These are phyloP conservation scores for Chimonanthus praecox DNA, from an alignment of 164 flowering plant species.

Conservation along the genomic window DNA sequence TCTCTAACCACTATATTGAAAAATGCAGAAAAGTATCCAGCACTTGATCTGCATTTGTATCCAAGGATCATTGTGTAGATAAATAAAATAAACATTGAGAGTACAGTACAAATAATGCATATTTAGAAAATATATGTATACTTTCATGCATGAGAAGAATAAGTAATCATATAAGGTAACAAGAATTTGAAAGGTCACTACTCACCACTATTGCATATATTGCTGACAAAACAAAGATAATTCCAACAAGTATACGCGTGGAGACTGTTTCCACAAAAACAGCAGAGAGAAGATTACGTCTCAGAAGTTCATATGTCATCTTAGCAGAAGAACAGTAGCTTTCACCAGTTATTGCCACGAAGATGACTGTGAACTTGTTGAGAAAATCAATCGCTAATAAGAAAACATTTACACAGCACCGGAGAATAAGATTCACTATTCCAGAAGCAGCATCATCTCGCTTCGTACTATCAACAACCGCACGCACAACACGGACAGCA, in stretches of 20 bases:
- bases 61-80: too few relatives aligned
- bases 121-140: too few relatives aligned
- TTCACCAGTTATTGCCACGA: conserved; percentile 62
- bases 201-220: conserved; percentile 50
- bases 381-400: conserved; percentile 50
- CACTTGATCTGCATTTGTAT: too few relatives aligned
- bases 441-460: conserved; percentile 36
- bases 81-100: too few relatives aligned
- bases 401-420: conserved; percentile 40
- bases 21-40: too few relatives aligned
- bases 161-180: background rate
- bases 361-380: conserved; percentile 62
- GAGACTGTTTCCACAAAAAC: conserved; percentile 64
- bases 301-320: conserved; percentile 60
- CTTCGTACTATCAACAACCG: conserved; percentile 47
- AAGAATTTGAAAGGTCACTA: background rate
- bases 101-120: too few relatives aligned
- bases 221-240: conserved; percentile 48
- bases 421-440: conserved; percentile 33
- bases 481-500: conserved; percentile 45
- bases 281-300: conserved; percentile 60
- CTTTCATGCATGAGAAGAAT: background rate
- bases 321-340: conserved; percentile 50
- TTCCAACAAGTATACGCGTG: conserved; percentile 47
- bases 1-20: too few relatives aligned